Percentiles rank a stretch among this genome's conserved stretches.
Conservation (phyloP, 1,284 basidiomycete genomes). For the Ganoderma lingzhi region DNA sequence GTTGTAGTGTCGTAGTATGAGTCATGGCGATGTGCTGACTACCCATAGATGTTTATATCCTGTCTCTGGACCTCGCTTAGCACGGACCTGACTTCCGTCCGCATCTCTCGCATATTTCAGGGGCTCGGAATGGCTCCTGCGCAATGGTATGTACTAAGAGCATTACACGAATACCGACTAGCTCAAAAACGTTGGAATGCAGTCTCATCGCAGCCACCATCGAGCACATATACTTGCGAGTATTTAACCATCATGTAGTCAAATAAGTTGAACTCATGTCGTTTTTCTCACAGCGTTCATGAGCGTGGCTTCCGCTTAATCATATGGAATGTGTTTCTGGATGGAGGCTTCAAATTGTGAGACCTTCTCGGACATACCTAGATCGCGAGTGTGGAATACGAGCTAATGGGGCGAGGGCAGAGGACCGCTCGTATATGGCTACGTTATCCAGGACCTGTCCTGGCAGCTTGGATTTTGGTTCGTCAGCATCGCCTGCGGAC, state of each 20-base stretch:
- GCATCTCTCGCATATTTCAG: conserved; percentile 52
- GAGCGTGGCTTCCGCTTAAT: conserved; percentile 51
- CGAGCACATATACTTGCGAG: conserved; percentile 53
- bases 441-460: conserved; percentile 50
- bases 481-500: conserved; percentile 49
- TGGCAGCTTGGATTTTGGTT: conserved; percentile 54
- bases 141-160: conserved; percentile 43
- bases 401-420: conserved; percentile 9
- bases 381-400: background rate
- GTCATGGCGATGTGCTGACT: background rate
- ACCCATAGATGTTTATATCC: conserved; percentile 51
- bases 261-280: too few species aligned
- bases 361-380: conserved; percentile 15
- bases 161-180: background rate
- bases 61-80: conserved; percentile 55
- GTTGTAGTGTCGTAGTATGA: too few species aligned
- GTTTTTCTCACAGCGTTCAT: conserved; percentile 44
- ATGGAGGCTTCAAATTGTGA: conserved; percentile 50
- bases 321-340: conserved; percentile 51
- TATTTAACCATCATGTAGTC: background rate
- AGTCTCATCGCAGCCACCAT: conserved; percentile 53
- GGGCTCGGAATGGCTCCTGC: conserved; percentile 55
- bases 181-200: background rate
- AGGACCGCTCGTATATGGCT: conserved; percentile 50
- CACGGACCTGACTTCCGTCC: conserved; percentile 49